Conservation (phyloP, 2,329 filamentous ascomycete species). For the Exophiala viscosa region DNA sequence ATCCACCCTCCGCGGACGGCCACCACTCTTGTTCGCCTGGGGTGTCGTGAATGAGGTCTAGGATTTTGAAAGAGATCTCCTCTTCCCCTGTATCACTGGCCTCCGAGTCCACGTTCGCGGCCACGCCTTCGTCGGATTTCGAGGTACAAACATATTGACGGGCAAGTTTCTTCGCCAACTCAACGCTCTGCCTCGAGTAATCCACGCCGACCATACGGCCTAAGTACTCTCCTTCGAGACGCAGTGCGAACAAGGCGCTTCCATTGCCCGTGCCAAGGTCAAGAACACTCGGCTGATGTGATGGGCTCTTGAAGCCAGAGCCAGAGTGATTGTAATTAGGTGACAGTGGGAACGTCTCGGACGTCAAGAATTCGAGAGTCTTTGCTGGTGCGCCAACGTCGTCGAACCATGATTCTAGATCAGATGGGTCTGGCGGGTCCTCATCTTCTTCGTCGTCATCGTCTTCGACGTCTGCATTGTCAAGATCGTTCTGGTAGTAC, state of each 20-base stretch:
- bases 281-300: constrained; percentile 43
- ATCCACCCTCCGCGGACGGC: constrained; percentile 52
- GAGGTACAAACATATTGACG: constrained; percentile 32
- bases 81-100: constrained; percentile 49
- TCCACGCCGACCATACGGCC: constrained; percentile 81
- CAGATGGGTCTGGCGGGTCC: constrained; percentile 65
- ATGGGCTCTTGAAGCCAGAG: neutral
- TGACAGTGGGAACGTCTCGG: constrained; percentile 44
- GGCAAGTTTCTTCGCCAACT: constrained; percentile 66
- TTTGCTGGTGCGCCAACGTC: constrained; percentile 85
- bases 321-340: constrained; percentile 33
- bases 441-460: constrained; percentile 63
- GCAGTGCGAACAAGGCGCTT: constrained; percentile 77
- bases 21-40: constrained; percentile 35
- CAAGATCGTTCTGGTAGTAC: constrained; percentile 43
- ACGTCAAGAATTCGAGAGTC: constrained; percentile 65
- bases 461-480: constrained; percentile 61
- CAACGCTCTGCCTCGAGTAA: constrained; percentile 71
- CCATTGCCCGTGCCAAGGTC: constrained; percentile 95
- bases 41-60: constrained; percentile 34
- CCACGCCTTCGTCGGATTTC: constrained; percentile 18
- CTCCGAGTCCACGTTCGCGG: neutral
- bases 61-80: constrained; percentile 51
- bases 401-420: constrained; percentile 87
- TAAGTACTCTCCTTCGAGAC: constrained; percentile 60